Evolutionary conservation across 768 basidiomycete genomes (phyloP), one percentile per base, ranked within the genome.

Genomic region (Suillus subaureus): DNA sequence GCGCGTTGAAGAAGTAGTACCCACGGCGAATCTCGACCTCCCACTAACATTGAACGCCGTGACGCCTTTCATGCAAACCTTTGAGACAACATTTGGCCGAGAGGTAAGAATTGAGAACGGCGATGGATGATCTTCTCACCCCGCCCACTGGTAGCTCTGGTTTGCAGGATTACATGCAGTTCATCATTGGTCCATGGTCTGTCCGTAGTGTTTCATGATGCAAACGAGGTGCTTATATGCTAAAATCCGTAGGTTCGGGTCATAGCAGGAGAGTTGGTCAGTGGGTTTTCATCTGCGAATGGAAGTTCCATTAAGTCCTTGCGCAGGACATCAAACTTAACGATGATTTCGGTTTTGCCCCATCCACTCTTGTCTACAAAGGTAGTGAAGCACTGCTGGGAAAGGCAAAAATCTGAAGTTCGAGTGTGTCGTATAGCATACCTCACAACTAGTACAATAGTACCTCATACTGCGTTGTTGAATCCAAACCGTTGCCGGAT

Each of bases 101-200:
- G 93, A 95, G 81, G 93, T 92, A 70, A 70, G 78, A 26, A 28
- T 51, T 57, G 12, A 28, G 43, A 28, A 35, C 37, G 26, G 6
- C 18, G 6, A 18, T 40, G 16, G 47, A 49, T 2, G 18, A 6
- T 11, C 49, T 15, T 45, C 61, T 65, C 65, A 69, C 47, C 69
- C n/a, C n/a, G n/a, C n/a, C n/a, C n/a, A n/a, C n/a, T n/a, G n/a
- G n/a, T n/a, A n/a, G 92, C 78, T 95, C 21, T 95, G 93, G 93
- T 95, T 95, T 75, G 85, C 87, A n/a, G 87, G 83, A 28, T 78
- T 95, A 39, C 93, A 95, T 72, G 93, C 93, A 51, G 89, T 95
- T 31, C 93, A 95, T 77, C 93, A 95, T 73, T 95, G 92, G 92
- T 93, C 92, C 23, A 93, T 93, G 90, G 91, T 92, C 73, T 69